These are phyloP conservation scores for Solanum piurae DNA, from an alignment of 257 asterid genomes.

Conservation along the genomic window DNA sequence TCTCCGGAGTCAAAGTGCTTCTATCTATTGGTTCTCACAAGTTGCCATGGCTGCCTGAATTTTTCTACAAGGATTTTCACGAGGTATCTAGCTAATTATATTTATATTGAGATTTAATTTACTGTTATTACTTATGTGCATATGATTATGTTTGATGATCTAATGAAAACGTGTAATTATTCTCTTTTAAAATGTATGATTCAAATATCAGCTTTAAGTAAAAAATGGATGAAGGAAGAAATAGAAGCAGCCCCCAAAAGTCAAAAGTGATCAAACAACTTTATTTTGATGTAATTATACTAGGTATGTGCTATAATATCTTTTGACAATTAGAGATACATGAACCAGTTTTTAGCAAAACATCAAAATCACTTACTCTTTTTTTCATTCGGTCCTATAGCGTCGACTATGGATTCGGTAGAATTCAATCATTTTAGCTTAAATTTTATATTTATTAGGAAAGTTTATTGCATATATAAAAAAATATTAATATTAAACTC, in stretches of 20 bases:
- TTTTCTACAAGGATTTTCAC: conserved; percentile 1
- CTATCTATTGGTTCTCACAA: conserved; percentile 10
- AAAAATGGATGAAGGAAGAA: not conserved
- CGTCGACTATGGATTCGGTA: too few relatives aligned
- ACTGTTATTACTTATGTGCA: not conserved
- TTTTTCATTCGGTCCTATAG: too few relatives aligned
- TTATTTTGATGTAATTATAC: not conserved
- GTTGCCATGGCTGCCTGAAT: conserved; percentile 6
- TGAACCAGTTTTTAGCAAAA: not conserved
- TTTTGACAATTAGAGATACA: not conserved
- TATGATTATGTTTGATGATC: not conserved
- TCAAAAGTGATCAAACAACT: not conserved
- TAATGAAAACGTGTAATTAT: not conserved
- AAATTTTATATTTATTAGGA: too few relatives aligned
- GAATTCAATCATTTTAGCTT: too few relatives aligned
- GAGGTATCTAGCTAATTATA: not conserved
- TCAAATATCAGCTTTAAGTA: not conserved
- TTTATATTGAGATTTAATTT: not conserved
- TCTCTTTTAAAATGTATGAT: not conserved
- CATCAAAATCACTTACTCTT: not conserved
- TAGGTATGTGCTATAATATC: not conserved
- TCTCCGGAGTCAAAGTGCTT: not conserved
- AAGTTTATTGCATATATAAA: too few relatives aligned
- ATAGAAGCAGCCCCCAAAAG: not conserved
- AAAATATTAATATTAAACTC: too few relatives aligned